phyloP scores from a whole-genome alignment of 371 early-diverging fungal genomes.

The Lichtheimia ornata region DNA sequence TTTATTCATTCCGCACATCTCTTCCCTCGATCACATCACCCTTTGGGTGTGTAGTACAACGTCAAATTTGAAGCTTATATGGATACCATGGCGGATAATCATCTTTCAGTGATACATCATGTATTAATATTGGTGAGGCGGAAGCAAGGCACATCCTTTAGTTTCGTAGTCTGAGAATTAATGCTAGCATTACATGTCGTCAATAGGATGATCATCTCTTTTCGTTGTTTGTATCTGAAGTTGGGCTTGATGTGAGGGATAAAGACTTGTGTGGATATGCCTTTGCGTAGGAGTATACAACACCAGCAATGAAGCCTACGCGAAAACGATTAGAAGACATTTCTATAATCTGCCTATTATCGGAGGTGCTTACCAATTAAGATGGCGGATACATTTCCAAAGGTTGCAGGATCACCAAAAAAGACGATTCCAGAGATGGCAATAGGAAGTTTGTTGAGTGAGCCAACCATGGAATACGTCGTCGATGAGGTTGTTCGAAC shows the following conservation, averaged over 20 bases:
- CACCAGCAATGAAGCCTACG: conserved; percentile 74
- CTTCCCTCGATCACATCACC: no score
- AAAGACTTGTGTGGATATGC: conserved; percentile 13
- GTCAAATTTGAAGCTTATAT: no score
- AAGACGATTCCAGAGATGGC: conserved; percentile 96
- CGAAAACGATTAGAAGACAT: not conserved
- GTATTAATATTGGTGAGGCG: no score
- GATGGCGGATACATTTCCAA: conserved; percentile 81
- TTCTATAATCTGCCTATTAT: not conserved
- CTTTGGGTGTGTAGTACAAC: no score
- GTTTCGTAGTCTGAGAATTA: no score
- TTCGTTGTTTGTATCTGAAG: not conserved
- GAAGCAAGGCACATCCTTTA: no score
- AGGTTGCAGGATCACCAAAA: conserved; percentile 85
- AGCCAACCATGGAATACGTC: conserved; percentile 98
- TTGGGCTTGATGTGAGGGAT: not conserved
- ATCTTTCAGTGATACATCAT: no score
- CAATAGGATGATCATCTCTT: no score
- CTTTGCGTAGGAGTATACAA: conserved; percentile 85
- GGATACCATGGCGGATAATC: no score
- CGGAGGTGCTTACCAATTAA: conserved; percentile 52
- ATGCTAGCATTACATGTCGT: no score
- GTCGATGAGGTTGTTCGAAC: conserved; percentile 94
- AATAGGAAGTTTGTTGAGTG: conserved; percentile 97
- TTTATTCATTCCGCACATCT: no score